Conservation (phyloP, 177 flowering plant species). For the Vitis hybrid region DNA sequence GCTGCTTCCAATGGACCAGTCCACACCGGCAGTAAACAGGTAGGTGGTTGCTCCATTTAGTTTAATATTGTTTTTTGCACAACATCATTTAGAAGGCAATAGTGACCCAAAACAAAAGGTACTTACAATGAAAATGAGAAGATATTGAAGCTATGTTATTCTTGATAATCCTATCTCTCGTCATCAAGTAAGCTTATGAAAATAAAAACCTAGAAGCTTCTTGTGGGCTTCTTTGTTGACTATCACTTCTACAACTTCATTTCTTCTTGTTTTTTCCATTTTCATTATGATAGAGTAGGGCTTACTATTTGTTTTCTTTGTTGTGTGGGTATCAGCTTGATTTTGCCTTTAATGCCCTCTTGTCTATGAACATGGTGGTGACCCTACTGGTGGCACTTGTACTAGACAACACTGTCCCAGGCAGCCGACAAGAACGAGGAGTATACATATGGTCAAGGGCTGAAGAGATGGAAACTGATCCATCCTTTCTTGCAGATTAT, state of each 20-base stretch:
- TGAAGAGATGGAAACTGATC: constrained; percentile 54
- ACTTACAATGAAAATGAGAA: too few species aligned
- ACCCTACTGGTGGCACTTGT: constrained; percentile 73
- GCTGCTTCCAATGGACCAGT: constrained; percentile 90
- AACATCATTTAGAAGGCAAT: neutral
- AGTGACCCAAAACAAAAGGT: too few species aligned
- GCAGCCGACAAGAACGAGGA: constrained; percentile 78
- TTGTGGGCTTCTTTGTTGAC: too few species aligned
- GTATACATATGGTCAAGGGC: constrained; percentile 76
- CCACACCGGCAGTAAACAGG: constrained; percentile 57
- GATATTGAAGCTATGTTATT: too few species aligned
- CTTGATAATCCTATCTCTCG: too few species aligned
- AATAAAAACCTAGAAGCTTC: neutral
- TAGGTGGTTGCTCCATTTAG: constrained; percentile 22
- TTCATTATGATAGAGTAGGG: neutral
- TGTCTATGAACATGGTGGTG: constrained; percentile 89
- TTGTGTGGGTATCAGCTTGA: constrained; percentile 49
- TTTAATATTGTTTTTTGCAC: too few species aligned
- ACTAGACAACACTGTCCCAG: constrained; percentile 89
- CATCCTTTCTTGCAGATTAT: constrained; percentile 52
- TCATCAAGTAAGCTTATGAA: neutral
- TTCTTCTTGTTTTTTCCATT: too few species aligned
- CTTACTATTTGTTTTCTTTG: constrained; percentile 8
- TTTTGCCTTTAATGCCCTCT: constrained; percentile 68
- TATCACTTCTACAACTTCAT: too few species aligned